Evolutionary conservation across 208 protist genomes (phyloP).

Genomic region (Trypanosoma brucei): DNA sequence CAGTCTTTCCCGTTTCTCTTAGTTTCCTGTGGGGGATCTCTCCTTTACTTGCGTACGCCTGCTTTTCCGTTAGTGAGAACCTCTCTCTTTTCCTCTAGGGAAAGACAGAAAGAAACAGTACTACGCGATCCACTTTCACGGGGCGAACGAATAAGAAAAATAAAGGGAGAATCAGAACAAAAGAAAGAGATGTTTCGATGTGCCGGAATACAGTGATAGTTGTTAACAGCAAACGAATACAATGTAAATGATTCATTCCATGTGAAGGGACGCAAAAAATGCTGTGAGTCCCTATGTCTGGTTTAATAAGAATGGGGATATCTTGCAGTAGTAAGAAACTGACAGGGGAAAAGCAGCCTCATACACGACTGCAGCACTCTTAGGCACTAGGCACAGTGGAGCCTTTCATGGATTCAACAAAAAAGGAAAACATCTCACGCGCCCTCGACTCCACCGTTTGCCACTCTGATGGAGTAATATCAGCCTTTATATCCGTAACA

Average conservation of each 20-base stretch:
- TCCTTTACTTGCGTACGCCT: not conserved
- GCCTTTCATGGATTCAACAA: conserved; percentile 15
- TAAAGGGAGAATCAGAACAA: conserved; percentile 1
- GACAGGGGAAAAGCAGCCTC: too few species aligned
- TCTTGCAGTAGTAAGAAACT: too few species aligned
- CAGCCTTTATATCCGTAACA: not conserved
- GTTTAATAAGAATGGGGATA: too few species aligned
- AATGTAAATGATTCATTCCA: too few species aligned
- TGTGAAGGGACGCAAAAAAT: too few species aligned
- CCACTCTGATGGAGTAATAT: conserved; percentile 34
- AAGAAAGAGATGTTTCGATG: not conserved
- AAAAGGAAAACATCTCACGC: conserved; percentile 52
- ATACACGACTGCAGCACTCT: not conserved
- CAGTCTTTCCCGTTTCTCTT: too few species aligned
- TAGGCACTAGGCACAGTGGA: not conserved
- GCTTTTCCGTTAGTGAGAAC: not conserved
- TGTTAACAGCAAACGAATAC: too few species aligned
- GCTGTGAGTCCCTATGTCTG: too few species aligned
- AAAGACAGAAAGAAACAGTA: not conserved
- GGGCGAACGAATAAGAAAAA: not conserved
- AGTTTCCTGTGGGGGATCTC: too few species aligned
- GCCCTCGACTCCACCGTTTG: conserved; percentile 37
- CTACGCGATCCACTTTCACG: not conserved
- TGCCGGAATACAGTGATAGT: too few species aligned
- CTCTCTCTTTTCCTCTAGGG: not conserved